Base-by-base conservation (phyloP, 495 filamentous ascomycete genomes). In the Pseudoneurospora amorphoporcata region DNA sequence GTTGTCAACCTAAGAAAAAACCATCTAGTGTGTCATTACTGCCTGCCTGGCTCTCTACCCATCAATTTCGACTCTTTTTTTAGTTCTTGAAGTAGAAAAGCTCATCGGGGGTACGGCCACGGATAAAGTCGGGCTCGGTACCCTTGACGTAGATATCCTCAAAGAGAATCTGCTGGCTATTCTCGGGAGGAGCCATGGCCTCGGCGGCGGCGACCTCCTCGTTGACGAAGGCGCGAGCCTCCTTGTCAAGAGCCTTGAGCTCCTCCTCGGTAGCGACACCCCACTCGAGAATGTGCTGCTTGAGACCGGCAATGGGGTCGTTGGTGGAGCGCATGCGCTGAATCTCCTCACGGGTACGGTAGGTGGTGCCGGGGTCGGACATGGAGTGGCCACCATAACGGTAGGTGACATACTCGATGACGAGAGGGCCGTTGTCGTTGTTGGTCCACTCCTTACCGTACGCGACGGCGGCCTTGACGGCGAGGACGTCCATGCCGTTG, bases 351-450 rank as follows among this genome's bases (percentile, higher is more conserved):
- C 95, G 94, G 77, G 94, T 97, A 79, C 95, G 92, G 89, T 99
- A 99, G 75, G 95, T 99, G 80, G 95, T 99, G 82, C 95, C 95
- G 72, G 95, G 95, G 83, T 99, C 95, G 81, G 93, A 97, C 95
- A 99, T 99, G 81, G 92, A 96, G 90, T 99, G 95, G 68, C 95
- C 95, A 80, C 95, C 95, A 83, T 99, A 99, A 73, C 95, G 91
- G 90, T 99, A 99, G 78, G 95, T 99, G 80, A 99, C 95, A 83
- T 97, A 99, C 85, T 99, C 95, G 83, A 97, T 90, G 78, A 99
- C 96, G 69, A 99, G 86, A 69, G 95, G 95, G 43, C 96, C 94
- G 77, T 96, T 92, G 80, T 91, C 94, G 72, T 87, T 85, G 72
- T 85, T 81, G 73, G 92, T 90, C 85, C 90, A 96, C 77, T 95